Evolutionary conservation across 164 flowering plant genomes (phyloP).

Genomic region (Sextonia rubra): DNA sequence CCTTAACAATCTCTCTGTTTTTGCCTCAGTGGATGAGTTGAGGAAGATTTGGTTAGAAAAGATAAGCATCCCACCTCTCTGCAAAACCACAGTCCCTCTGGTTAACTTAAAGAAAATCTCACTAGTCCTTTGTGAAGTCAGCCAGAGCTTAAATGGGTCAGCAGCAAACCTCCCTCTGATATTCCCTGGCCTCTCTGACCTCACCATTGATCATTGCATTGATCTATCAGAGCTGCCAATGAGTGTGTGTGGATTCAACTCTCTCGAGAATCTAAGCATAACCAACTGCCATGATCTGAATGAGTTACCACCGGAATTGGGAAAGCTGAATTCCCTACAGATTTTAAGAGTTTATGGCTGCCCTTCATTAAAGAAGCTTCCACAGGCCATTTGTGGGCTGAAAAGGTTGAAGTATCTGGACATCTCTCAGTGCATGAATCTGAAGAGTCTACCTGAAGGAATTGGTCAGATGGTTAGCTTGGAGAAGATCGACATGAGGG

Average conservation of each 20-base stretch:
- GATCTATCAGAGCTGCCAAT: slow-evolving; percentile 50
- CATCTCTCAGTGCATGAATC: slow-evolving; percentile 61
- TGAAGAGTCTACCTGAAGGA: slow-evolving; percentile 55
- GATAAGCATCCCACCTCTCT: slow-evolving; percentile 35
- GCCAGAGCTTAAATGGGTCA: slow-evolving; percentile 28
- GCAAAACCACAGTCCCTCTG: slow-evolving; percentile 24
- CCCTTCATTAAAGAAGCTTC: slow-evolving; percentile 46
- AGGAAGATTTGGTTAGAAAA: slow-evolving; percentile 82
- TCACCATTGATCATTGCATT: slow-evolving; percentile 68
- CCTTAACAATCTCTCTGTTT: slow-evolving; percentile 40
- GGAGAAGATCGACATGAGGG: slow-evolving; percentile 84
- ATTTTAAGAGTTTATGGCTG: slow-evolving; percentile 60
- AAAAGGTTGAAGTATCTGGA: slow-evolving; percentile 48
- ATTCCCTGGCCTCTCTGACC: slow-evolving; percentile 56
- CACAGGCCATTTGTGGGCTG: slow-evolving; percentile 42
- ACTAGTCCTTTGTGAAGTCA: slow-evolving; percentile 54
- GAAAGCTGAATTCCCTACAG: slow-evolving; percentile 33
- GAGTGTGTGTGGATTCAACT: slow-evolving; percentile 34
- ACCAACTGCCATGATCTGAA: slow-evolving; percentile 63
- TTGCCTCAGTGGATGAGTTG: slow-evolving; percentile 37
- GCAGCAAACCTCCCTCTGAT: slow-evolving; percentile 29
- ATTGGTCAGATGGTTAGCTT: slow-evolving; percentile 39
- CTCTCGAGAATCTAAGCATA: slow-evolving; percentile 49
- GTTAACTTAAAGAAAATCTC: slow-evolving; percentile 47
- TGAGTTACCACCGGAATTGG: slow-evolving; percentile 47